These are phyloP conservation scores for Termitomyces sp. DNA, from an alignment of 768 basidiomycete genomes.

Conservation along the genomic window DNA sequence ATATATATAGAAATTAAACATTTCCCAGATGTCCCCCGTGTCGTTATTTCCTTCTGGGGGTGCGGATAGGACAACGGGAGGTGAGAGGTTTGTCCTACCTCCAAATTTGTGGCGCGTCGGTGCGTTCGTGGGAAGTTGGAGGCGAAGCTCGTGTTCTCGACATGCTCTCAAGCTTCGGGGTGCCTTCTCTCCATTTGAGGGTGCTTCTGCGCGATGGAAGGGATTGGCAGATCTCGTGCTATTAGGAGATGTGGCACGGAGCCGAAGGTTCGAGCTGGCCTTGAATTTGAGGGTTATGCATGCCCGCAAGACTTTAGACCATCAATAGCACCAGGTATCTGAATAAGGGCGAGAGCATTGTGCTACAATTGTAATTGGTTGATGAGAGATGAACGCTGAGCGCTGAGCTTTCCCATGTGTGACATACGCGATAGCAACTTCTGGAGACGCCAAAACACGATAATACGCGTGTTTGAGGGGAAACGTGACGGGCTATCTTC, in stretches of 20 bases:
- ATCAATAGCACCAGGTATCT: background rate
- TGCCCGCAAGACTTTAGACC: no score
- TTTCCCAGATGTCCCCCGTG: no score
- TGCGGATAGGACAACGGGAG: no score
- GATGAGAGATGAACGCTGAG: background rate
- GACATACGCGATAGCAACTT: background rate
- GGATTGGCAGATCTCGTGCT: background rate
- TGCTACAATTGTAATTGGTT: background rate
- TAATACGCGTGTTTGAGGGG: no score
- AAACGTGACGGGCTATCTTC: no score
- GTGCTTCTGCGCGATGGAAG: constrained; percentile 2
- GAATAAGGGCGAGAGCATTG: background rate
- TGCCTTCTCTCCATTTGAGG: constrained; percentile 10
- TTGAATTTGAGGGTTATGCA: background rate
- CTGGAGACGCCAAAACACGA: background rate
- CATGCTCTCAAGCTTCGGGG: background rate
- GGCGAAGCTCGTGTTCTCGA: background rate
- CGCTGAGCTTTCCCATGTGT: no score
- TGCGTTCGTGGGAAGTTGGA: background rate
- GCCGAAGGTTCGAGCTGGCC: background rate
- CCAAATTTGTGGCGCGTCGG: background rate
- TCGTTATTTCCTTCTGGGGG: no score
- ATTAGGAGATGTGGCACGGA: background rate
- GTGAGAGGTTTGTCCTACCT: no score
- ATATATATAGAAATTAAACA: no score